Base-by-base conservation (phyloP, 768 basidiomycete genomes). In the Cubamyces sp. region DNA sequence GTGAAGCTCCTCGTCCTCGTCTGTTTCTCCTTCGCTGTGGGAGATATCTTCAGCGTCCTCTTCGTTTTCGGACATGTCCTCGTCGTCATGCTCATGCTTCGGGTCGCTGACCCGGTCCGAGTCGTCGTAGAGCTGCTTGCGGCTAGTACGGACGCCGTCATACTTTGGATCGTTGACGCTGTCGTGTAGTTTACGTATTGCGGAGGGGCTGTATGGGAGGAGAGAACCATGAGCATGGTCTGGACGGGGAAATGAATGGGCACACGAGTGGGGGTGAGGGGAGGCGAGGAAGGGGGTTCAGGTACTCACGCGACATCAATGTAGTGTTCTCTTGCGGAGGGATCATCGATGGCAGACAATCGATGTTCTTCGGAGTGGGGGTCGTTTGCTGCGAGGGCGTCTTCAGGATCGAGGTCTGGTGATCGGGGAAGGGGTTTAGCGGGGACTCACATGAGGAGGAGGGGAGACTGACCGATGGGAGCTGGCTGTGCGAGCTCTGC, bases 81-180 rank as follows among this genome's bases (percentile, higher is more conserved):
- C 69, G 34, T 67, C 68, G 15, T 66, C 68, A 34, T 66, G 68
- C 23, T 54, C 49, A 34, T 34, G 34, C 5, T 34, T 9, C 19
- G 49, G 40, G 5, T 50, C 57, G 3, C 64, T 68, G n/a, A 68
- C 73, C 3, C 66, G 71, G 65, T 66, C 62, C 4, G 65, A 76
- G 23, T 77, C 75, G 23, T 82, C 82, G 62, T 84, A 70, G 49
- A 90, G 69, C 62, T 83, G 77, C 50, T 81, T 84, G 65, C 92
- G 81, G 3, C 86, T 85, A 0, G 81, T 85, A 70, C 79, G 85
- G 4, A 84, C 78, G 19, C 88, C 92, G 45, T 84, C 83, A 75
- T 96, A 96, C 74, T 94, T 95, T 18, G 85, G 85, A 70, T 92
- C 91, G 28, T 83, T 76, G 55, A 92, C 74, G 62, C 82, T 85